Conservation (phyloP, 495 filamentous ascomycete species). For the Hyaloscypha hepaticicola region DNA sequence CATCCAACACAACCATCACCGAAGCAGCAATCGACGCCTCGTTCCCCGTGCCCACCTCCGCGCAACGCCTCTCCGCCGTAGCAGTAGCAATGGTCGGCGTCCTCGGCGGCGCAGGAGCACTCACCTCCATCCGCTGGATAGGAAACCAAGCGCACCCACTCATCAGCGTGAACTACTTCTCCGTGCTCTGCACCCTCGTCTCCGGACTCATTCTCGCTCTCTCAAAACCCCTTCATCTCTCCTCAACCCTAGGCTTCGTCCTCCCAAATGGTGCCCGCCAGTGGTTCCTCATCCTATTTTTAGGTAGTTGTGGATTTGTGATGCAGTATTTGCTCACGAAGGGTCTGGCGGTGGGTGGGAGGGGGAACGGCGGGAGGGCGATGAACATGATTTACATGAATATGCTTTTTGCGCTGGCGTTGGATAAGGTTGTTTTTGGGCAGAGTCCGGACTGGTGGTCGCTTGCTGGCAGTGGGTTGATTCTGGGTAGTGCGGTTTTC, state of each 20-base stretch:
- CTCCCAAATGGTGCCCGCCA: slow-evolving; percentile 59
- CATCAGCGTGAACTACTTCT: slow-evolving; percentile 86
- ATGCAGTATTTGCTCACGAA: slow-evolving; percentile 88
- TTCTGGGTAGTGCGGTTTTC: slow-evolving; percentile 78
- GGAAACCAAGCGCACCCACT: slow-evolving; percentile 81
- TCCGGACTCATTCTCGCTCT: slow-evolving; percentile 55
- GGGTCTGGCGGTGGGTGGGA: slow-evolving; percentile 62
- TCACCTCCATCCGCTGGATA: slow-evolving; percentile 80
- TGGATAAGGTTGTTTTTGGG: slow-evolving; percentile 78
- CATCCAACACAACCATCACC: slow-evolving; percentile 26
- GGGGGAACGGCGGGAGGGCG: slow-evolving; percentile 63
- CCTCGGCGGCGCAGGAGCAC: slow-evolving; percentile 73
- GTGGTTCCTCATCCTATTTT: slow-evolving; percentile 67
- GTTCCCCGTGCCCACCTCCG: slow-evolving; percentile 46
- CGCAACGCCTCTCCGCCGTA: slow-evolving; percentile 72
- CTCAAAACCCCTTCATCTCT: slow-evolving; percentile 41
- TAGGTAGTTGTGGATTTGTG: slow-evolving; percentile 76
- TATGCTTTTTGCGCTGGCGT: slow-evolving; percentile 86
- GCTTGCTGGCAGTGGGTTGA: slow-evolving; percentile 71
- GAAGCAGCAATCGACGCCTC: slow-evolving; percentile 31
- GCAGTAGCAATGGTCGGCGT: slow-evolving; percentile 76
- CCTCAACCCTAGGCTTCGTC: slow-evolving; percentile 18
- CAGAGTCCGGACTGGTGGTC: slow-evolving; percentile 64
- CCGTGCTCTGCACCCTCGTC: slow-evolving; percentile 66
- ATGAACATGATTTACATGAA: slow-evolving; percentile 90